Base-by-base conservation (phyloP, 1,284 basidiomycete genomes). In the Puccinia polysora region DNA sequence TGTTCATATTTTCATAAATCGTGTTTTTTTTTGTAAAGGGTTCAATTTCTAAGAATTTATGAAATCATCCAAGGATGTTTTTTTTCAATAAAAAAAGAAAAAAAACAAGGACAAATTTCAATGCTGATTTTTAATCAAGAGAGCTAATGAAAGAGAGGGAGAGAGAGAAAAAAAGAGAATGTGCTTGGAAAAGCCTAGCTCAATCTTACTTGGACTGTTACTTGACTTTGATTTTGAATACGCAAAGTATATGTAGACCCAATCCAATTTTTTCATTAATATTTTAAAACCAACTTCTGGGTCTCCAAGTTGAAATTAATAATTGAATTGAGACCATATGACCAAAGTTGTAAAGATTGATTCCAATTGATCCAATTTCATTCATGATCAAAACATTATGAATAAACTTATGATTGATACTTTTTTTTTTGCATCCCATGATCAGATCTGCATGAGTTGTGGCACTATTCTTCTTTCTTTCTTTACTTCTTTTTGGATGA, bases 361-460 rank as follows among this genome's bases (percentile, higher is more conserved):
- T 84, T 4, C 96, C 96, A 73, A 87, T 89, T 0, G 89, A 89
- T 28, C 93, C 94, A 49, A 94, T 85, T 0, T 95, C 94, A 78
- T 96, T 98, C 86, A 97, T 89, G 81, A 98, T 97, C 3, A 91
- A 96, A 0, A 95, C 95, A 78, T 98, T 99, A 83, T 98, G 96
- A 74, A 99, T 89, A 71, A 97, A 87, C 32, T 87, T 85, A 15
- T 89, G 88, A 1, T 89, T 88, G 74, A 97, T 89, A 2, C 83
- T 83, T 55, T 89, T 86, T 1, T 86, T 83, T 6, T 88, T 86
- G 1, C 96, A 95, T 15, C 96, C 89, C 4, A 99, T 85, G 52
- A 97, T 84, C 75, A 98, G 89, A 80, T 99, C 96, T 28, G 91
- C 89, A 80, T 99, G 96, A 0, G 96, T 99, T 0, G 96, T 99